These are phyloP conservation scores for Tuber umbilicatum DNA, from an alignment of 495 filamentous ascomycete genomes.

Conservation along the genomic window DNA sequence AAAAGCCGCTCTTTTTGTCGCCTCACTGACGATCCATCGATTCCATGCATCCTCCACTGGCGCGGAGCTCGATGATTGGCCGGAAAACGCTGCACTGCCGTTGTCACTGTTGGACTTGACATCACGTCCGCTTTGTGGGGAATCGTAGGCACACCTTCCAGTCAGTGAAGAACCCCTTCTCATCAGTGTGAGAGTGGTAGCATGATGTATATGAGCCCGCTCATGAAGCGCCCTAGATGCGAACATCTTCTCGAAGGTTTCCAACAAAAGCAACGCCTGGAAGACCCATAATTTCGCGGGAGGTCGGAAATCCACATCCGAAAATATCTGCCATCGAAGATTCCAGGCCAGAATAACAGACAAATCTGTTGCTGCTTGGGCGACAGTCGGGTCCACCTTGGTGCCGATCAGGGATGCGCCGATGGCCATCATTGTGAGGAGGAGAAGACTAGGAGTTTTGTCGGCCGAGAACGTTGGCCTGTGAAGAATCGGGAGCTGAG, in stretches of 20 bases:
- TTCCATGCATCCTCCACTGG: slow-evolving; percentile 90
- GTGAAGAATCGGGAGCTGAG: slow-evolving; percentile 90
- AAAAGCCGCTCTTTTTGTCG: slow-evolving; percentile 83
- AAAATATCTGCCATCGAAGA: slow-evolving; percentile 80
- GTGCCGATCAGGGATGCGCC: slow-evolving; percentile 84
- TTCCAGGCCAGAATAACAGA: slow-evolving; percentile 87
- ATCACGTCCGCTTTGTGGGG: slow-evolving; percentile 72
- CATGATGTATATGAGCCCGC: slow-evolving; percentile 93
- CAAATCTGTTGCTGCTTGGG: slow-evolving; percentile 65
- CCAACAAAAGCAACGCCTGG: slow-evolving; percentile 80
- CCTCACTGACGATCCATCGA: slow-evolving; percentile 92
- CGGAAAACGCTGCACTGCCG: slow-evolving; percentile 45
- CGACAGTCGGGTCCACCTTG: slow-evolving; percentile 64
- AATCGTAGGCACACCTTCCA: slow-evolving; percentile 79
- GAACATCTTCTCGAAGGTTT: slow-evolving; percentile 96
- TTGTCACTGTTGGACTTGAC: slow-evolving; percentile 53
- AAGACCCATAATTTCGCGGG: slow-evolving; percentile 98
- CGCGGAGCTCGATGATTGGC: slow-evolving; percentile 56
- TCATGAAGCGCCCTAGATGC: slow-evolving; percentile 86
- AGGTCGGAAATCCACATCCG: slow-evolving; percentile 81
- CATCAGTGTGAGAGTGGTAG: slow-evolving; percentile 92
- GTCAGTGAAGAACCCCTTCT: slow-evolving; percentile 85
- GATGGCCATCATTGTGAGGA: slow-evolving; percentile 92
- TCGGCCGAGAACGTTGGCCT: slow-evolving; percentile 88
- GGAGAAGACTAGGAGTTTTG: slow-evolving; percentile 70